These are phyloP conservation scores for Discostella stelligera DNA, from an alignment of 352 stramenopile species.

Conservation along the genomic window DNA sequence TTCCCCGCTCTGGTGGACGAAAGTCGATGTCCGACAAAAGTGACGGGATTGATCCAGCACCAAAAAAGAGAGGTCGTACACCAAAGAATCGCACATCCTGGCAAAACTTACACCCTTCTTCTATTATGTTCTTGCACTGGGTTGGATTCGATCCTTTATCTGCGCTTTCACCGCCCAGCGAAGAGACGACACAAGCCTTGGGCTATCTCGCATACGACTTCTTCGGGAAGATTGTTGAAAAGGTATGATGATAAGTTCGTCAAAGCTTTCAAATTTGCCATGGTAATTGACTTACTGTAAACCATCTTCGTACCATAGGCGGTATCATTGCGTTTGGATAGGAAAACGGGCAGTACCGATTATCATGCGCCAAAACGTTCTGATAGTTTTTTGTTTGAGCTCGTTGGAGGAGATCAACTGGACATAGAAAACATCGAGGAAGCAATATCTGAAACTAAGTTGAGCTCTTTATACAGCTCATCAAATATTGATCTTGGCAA, in stretches of 20 bases:
- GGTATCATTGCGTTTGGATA: conserved; percentile 33
- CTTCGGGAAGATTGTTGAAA: conserved; percentile 77
- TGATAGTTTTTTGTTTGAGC: conserved; percentile 41
- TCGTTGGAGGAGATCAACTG: conserved; percentile 55
- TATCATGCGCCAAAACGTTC: not conserved
- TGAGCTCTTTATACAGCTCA: conserved; percentile 57
- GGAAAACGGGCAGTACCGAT: conserved; percentile 3
- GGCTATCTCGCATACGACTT: conserved; percentile 78
- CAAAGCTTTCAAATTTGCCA: not conserved
- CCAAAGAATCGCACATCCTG: conserved; percentile 37
- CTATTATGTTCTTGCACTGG: conserved; percentile 77
- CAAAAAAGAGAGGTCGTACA: conserved; percentile 33
- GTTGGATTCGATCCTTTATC: conserved; percentile 68
- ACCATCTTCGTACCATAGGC: conserved; percentile 20
- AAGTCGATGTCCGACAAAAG: conserved; percentile 7
- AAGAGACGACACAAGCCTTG: conserved; percentile 68
- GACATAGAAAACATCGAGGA: conserved; percentile 51
- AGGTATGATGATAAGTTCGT: conserved; percentile 35
- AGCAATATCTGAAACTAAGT: conserved; percentile 55
- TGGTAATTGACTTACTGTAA: conserved; percentile 7
- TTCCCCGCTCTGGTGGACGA: conserved; percentile 29
- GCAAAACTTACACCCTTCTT: conserved; percentile 49
- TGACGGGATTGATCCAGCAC: conserved; percentile 23
- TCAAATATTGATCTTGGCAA: conserved; percentile 31
- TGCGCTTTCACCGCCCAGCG: conserved; percentile 59